These are phyloP conservation scores for Dacryopinax spathularia DNA, from an alignment of 768 basidiomycete species.

Conservation along the genomic window DNA sequence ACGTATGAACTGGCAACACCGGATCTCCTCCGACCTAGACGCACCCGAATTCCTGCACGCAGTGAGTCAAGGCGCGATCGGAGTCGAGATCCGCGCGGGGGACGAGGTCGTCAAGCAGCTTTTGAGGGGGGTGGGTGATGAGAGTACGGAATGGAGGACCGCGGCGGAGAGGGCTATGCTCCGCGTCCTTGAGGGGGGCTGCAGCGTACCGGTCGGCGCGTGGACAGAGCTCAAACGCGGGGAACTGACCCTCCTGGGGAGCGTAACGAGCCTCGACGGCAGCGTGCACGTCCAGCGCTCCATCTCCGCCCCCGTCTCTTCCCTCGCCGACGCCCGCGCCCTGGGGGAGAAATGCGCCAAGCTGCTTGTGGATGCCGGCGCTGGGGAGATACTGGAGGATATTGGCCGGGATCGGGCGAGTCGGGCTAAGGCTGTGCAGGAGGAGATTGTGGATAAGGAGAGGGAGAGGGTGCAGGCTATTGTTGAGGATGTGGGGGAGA, in stretches of 20 bases:
- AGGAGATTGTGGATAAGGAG: conserved; percentile 15
- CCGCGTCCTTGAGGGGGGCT: conserved; percentile 87
- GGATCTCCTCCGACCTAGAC: conserved; percentile 57
- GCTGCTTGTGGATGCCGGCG: conserved; percentile 53
- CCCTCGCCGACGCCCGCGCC: conserved; percentile 45
- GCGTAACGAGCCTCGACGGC: conserved; percentile 76
- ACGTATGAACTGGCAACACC: conserved; percentile 57
- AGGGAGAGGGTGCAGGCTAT: background rate
- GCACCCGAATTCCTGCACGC: conserved; percentile 73
- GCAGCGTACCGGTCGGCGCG: conserved; percentile 90
- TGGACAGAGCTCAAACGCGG: conserved; percentile 28
- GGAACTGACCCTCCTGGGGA: conserved; percentile 53
- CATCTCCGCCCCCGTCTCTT: conserved; percentile 37
- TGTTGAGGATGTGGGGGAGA: too few species aligned
- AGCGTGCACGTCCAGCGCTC: conserved; percentile 53
- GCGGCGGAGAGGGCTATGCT: conserved; percentile 78
- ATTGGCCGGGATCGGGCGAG: conserved; percentile 54
- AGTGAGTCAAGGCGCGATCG: conserved; percentile 89
- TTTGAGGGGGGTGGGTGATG: conserved; percentile 56
- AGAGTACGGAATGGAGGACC: conserved; percentile 61
- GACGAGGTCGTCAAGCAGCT: conserved; percentile 48
- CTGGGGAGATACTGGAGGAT: conserved; percentile 64
- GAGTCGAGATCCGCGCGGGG: conserved; percentile 62
- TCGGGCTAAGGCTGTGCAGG: conserved; percentile 31
- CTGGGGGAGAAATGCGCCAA: conserved; percentile 55